phyloP scores from a whole-genome alignment of 2,329 filamentous ascomycete species.

The Hypoxylon sp. region DNA sequence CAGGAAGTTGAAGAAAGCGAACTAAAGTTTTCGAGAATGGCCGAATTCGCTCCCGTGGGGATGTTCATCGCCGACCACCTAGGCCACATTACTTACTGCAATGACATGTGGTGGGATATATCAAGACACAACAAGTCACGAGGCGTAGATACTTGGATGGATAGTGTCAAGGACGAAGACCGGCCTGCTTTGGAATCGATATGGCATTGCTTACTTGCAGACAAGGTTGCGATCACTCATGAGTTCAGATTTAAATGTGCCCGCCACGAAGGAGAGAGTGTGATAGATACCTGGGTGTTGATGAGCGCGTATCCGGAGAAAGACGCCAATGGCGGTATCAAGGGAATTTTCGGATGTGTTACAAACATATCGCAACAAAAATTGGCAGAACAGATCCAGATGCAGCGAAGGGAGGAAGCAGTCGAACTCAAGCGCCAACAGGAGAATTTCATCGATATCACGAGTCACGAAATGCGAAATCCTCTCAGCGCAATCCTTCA shows the following conservation, averaged over 20 bases:
- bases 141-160: constrained; percentile 78
- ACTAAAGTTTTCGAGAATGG: constrained; percentile 86
- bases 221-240: constrained; percentile 75
- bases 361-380: constrained; percentile 91
- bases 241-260: constrained; percentile 83
- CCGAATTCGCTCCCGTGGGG: constrained; percentile 85
- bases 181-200: constrained; percentile 69
- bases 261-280: constrained; percentile 72
- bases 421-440: constrained; percentile 83
- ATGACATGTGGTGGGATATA: constrained; percentile 83
- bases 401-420: constrained; percentile 82
- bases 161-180: constrained; percentile 78
- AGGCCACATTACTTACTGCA: constrained; percentile 83
- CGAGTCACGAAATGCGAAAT: constrained; percentile 83
- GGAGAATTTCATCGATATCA: constrained; percentile 81
- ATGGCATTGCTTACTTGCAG: constrained; percentile 74
- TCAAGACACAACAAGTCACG: constrained; percentile 74
- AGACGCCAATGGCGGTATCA: constrained; percentile 73
- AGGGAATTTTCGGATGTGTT: constrained; percentile 84
- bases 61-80: constrained; percentile 85
- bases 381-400: constrained; percentile 85
- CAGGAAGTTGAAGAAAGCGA: constrained; percentile 77
- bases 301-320: constrained; percentile 84
- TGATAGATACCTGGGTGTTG: constrained; percentile 80
- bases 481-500: constrained; percentile 82